Conservation (phyloP, 1,139 yeast genomes). For the Taphrina deformans region DNA sequence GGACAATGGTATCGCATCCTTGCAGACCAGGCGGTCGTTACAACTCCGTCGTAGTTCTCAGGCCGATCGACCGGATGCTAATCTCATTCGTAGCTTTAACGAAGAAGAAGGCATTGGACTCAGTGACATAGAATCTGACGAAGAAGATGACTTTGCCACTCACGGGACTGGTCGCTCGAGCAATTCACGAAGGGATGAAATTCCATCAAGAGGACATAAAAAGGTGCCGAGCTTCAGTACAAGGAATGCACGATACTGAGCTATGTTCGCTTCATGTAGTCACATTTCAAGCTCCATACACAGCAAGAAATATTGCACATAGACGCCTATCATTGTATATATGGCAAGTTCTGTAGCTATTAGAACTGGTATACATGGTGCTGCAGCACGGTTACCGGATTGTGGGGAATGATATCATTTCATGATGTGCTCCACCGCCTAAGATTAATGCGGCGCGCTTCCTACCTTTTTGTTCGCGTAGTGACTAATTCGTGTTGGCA, state of each 20-base stretch:
- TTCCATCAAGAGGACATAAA: slow-evolving; percentile 4
- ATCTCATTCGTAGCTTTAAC: slow-evolving; percentile 12
- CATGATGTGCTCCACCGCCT: not conserved
- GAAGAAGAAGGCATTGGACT: slow-evolving; percentile 13
- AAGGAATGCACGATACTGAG: slow-evolving; percentile 9
- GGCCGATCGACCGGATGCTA: slow-evolving; percentile 18
- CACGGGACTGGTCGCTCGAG: not conserved
- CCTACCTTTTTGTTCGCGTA: not conserved
- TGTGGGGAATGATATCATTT: slow-evolving; percentile 7
- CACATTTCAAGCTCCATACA: too few relatives aligned
- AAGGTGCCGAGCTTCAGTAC: slow-evolving; percentile 17
- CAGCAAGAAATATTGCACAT: not conserved
- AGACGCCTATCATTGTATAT: not conserved
- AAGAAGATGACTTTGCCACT: slow-evolving; percentile 4
- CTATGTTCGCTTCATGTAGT: too few relatives aligned
- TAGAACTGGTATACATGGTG: not conserved
- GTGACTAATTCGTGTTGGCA: not conserved
- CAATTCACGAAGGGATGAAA: not conserved
- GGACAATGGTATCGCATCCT: slow-evolving; percentile 81
- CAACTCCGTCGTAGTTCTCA: slow-evolving; percentile 46
- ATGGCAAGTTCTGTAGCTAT: not conserved
- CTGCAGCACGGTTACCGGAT: too few relatives aligned
- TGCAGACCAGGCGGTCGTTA: slow-evolving; percentile 63
- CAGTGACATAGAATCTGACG: slow-evolving; percentile 29
- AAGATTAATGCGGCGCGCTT: slow-evolving; percentile 4